Evolutionary conservation across 805 yeast genomes (phyloP).

Genomic region (Candida germanica): DNA sequence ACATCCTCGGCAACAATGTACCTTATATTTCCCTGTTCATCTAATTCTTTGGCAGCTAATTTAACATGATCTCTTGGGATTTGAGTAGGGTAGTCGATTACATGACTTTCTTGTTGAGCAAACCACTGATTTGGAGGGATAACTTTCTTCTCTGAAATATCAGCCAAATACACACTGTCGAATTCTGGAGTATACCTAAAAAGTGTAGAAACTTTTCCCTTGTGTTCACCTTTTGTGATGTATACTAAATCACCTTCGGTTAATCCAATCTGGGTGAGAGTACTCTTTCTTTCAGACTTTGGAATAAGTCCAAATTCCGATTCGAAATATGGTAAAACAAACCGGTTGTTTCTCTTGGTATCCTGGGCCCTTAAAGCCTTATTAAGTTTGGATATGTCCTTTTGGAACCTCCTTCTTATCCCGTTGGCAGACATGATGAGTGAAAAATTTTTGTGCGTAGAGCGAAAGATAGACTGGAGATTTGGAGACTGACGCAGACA

Average conservation of each 20-base stretch:
- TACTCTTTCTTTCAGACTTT: conserved; percentile 34
- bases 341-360: conserved; percentile 19
- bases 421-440: conserved; percentile 29
- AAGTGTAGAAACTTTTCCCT: conserved; percentile 73
- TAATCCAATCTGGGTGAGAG: conserved; percentile 55
- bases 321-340: conserved; percentile 36
- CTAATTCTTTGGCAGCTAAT: conserved; percentile 73
- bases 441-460: conserved; percentile 12
- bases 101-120: conserved; percentile 67
- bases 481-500: too few relatives aligned
- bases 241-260: conserved; percentile 77
- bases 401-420: conserved; percentile 33
- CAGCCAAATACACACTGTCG: conserved; percentile 64
- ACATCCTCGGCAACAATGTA: conserved; percentile 80
- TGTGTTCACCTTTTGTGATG: conserved; percentile 63
- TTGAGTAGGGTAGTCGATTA: conserved; percentile 64
- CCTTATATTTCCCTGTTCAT: conserved; percentile 58
- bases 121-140: conserved; percentile 75
- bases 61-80: conserved; percentile 60
- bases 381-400: conserved; percentile 33
- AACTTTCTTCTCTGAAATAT: conserved; percentile 62
- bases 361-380: conserved; percentile 27
- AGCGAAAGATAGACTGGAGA: too few relatives aligned
- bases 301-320: conserved; percentile 19
- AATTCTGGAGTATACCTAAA: conserved; percentile 55